Evolutionary conservation across 768 basidiomycete species (phyloP).

Genomic region (Agrocybe praecox): DNA sequence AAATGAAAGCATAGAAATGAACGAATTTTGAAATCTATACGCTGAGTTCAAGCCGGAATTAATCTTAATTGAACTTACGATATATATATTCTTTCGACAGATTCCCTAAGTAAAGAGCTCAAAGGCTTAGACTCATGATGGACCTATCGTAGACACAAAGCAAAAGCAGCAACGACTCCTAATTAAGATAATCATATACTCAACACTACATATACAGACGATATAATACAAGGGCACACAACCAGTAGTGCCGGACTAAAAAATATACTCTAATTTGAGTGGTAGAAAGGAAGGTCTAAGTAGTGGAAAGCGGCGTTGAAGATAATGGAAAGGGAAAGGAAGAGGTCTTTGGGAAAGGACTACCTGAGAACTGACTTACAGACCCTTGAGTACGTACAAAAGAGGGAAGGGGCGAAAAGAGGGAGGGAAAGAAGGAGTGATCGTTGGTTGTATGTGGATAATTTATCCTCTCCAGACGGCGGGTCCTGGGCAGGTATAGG

Average conservation of each 20-base stretch:
- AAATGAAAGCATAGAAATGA: no score
- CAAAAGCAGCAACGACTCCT: neutral
- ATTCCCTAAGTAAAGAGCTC: no score
- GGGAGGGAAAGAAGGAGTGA: neutral
- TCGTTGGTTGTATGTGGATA: no score
- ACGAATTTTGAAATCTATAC: no score
- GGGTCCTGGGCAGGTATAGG: conserved; percentile 30
- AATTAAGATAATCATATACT: neutral
- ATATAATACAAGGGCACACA: neutral
- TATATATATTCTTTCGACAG: no score
- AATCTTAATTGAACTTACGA: no score
- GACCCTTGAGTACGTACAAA: neutral
- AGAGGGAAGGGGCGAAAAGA: neutral
- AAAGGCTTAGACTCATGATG: no score
- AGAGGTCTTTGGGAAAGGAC: neutral
- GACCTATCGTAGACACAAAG: neutral
- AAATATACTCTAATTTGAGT: no score
- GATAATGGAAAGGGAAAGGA: no score
- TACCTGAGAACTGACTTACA: neutral
- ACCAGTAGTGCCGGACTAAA: conserved; percentile 5
- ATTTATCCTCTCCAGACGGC: conserved; percentile 21
- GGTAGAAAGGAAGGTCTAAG: no score
- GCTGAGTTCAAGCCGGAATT: no score
- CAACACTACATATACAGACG: neutral
- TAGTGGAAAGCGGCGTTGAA: no score